Evolutionary conservation across 2,329 filamentous ascomycete species (phyloP).

Genomic region (Cladosporium sp.): DNA sequence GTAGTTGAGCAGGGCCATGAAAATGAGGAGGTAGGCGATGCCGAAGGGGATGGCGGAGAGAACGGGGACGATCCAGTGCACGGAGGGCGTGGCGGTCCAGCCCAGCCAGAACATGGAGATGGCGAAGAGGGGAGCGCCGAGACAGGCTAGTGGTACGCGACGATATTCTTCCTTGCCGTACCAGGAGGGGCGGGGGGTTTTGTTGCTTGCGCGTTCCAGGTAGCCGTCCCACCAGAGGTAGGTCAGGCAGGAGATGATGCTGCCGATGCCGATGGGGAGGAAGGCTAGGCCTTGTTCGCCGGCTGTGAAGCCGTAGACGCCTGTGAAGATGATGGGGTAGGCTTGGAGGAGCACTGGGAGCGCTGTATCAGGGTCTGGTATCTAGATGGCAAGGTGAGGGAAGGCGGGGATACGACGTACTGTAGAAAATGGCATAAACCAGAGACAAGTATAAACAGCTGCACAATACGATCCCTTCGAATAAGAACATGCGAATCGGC

Average conservation of each 20-base stretch:
- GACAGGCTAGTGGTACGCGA: slow-evolving; percentile 65
- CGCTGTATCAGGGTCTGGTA: not conserved
- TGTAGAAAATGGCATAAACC: slow-evolving; percentile 63
- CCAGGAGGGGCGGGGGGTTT: slow-evolving; percentile 49
- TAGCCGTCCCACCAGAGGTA: slow-evolving; percentile 64
- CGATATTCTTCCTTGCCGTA: slow-evolving; percentile 60
- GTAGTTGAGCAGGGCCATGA: slow-evolving; percentile 59
- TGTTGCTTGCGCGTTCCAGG: slow-evolving; percentile 49
- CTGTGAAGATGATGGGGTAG: slow-evolving; percentile 62
- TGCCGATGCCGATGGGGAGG: slow-evolving; percentile 64
- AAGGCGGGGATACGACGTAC: slow-evolving; percentile 18
- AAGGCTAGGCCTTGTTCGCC: slow-evolving; percentile 65
- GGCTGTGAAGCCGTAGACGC: slow-evolving; percentile 59
- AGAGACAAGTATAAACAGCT: slow-evolving; percentile 65
- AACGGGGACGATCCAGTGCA: slow-evolving; percentile 43
- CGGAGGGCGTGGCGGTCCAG: slow-evolving; percentile 34
- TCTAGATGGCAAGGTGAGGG: not conserved
- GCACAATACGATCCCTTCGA: slow-evolving; percentile 69
- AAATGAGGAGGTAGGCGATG: slow-evolving; percentile 45
- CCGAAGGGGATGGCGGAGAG: slow-evolving; percentile 41
- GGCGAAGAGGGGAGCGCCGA: slow-evolving; percentile 55
- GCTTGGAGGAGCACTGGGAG: slow-evolving; percentile 64
- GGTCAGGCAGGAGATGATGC: slow-evolving; percentile 53
- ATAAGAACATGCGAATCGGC: slow-evolving; percentile 68
- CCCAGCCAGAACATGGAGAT: slow-evolving; percentile 40